Evolutionary conservation across 345 rosid genomes (phyloP).

Genomic region (Camelina neglecta): DNA sequence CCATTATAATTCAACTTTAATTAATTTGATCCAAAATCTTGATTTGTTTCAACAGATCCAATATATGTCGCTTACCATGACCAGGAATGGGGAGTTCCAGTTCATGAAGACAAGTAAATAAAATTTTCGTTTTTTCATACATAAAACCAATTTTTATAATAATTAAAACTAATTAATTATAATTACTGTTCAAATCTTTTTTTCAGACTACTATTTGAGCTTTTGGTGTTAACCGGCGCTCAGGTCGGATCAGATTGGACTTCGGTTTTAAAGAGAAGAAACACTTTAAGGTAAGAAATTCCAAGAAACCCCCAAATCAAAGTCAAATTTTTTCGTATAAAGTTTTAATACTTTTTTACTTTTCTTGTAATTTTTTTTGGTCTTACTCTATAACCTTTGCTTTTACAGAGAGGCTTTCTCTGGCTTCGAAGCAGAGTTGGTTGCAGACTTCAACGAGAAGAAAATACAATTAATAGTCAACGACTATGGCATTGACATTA

Average conservation of each 20-base stretch:
- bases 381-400: conserved; percentile 20
- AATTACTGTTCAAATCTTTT: not conserved
- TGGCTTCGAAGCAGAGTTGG: conserved; percentile 59
- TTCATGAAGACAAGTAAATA: conserved; percentile 67
- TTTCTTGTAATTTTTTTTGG: not conserved
- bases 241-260: conserved; percentile 86
- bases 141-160: not conserved
- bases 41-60: conserved; percentile 52
- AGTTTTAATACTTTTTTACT: not conserved
- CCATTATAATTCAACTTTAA: not conserved
- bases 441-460: conserved; percentile 57
- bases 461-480: conserved; percentile 51
- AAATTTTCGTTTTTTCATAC: not conserved
- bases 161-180: conserved; percentile 7
- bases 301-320: conserved; percentile 2
- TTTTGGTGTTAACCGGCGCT: conserved; percentile 67
- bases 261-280: conserved; percentile 69
- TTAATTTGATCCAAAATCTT: conserved; percentile 2
- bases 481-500: conserved; percentile 53
- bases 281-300: conserved; percentile 51
- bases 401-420: conserved; percentile 62
- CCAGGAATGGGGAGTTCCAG: conserved; percentile 85
- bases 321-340: not conserved
- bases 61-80: conserved; percentile 75
- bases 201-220: conserved; percentile 65